Conservation (phyloP, 257 asterid species). For the Rehmannia glutinosa region DNA sequence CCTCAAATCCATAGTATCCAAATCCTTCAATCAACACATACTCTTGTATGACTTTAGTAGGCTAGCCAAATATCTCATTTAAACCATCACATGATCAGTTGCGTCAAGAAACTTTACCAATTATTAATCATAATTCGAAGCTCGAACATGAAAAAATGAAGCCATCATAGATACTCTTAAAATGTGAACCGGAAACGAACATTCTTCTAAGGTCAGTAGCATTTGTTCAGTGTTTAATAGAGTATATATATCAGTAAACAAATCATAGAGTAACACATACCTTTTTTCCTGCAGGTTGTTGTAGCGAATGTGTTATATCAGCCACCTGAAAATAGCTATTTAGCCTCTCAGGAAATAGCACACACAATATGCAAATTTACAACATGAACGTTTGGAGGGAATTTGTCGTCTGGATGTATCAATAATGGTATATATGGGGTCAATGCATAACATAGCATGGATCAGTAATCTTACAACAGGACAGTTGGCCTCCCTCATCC, state of each 20-base stretch:
- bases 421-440: no score
- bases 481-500: conserved; percentile 93
- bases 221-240: background rate
- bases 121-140: background rate
- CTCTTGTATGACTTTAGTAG: background rate
- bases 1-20: background rate
- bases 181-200: background rate
- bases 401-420: no score
- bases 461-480: conserved; percentile 67
- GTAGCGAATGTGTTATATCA: conserved; percentile 92
- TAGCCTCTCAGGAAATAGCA: conserved; percentile 8
- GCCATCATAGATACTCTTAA: no score
- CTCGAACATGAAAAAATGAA: no score
- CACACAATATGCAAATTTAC: no score
- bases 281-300: conserved; percentile 99
- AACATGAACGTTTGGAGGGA: background rate
- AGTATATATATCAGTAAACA: background rate
- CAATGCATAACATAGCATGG: background rate
- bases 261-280: conserved; percentile 25
- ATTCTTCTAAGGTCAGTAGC: background rate
- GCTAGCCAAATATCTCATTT: background rate
- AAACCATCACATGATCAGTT: background rate
- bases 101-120: background rate
- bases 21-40: background rate
- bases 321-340: conserved; percentile 59